These are phyloP conservation scores for Pseudogymnoascus sp. DNA, from an alignment of 2,329 filamentous ascomycete species.

Conservation along the genomic window DNA sequence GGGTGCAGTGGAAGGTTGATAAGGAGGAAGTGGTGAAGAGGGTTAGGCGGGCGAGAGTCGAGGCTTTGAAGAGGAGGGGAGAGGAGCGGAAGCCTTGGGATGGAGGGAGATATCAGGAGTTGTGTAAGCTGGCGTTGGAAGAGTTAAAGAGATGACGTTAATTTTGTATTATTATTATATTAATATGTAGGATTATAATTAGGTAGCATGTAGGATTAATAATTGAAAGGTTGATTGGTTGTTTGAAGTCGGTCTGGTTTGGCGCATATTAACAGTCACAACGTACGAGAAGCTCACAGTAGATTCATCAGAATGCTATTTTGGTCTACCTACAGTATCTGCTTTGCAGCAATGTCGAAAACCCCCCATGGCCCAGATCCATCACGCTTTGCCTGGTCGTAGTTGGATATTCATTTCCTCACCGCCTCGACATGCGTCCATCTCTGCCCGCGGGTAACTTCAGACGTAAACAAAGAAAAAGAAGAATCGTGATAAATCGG, in stretches of 20 bases:
- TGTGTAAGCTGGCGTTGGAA: constrained; percentile 6
- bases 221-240: not conserved
- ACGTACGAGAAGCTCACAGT: not conserved
- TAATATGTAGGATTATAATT: not conserved
- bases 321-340: constrained; percentile 10
- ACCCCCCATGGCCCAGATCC: constrained; percentile 5
- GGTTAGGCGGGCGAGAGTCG: not conserved
- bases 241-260: not conserved
- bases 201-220: not conserved
- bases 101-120: constrained; percentile 1
- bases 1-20: constrained; percentile 1
- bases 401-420: not conserved
- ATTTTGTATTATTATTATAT: not conserved
- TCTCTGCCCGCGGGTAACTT: constrained; percentile 1
- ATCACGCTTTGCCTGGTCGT: constrained; percentile 10
- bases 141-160: not conserved
- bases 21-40: not conserved
- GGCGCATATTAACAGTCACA: not conserved
- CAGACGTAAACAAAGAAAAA: constrained; percentile 11
- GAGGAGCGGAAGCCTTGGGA: constrained; percentile 2
- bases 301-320: constrained; percentile 12
- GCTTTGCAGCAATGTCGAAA: constrained; percentile 9
- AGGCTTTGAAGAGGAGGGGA: not conserved
- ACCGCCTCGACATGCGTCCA: constrained; percentile 8
- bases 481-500: constrained; percentile 12